Percentiles rank a stretch among this genome's conserved stretches.
These are phyloP conservation scores for Blastomyces gilchristii DNA, from an alignment of 2,329 filamentous ascomycete genomes.

Conservation along the genomic window DNA sequence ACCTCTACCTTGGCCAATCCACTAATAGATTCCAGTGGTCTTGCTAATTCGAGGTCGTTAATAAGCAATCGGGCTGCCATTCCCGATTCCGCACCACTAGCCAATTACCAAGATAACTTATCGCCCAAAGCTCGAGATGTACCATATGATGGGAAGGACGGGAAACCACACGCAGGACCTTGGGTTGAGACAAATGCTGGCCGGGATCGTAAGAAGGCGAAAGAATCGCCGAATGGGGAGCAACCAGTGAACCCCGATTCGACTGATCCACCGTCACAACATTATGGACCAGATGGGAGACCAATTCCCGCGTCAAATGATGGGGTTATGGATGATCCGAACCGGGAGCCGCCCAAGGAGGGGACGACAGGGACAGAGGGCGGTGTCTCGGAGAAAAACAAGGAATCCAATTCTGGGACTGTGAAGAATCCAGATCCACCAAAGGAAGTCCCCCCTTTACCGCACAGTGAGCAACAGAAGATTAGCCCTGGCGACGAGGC, in stretches of 20 bases:
- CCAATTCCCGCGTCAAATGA: slow-evolving; percentile 49
- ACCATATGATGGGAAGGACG: slow-evolving; percentile 85
- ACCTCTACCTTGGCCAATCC: slow-evolving; percentile 12
- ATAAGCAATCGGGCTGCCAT: not conserved
- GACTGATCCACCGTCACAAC: slow-evolving; percentile 23
- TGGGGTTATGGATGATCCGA: slow-evolving; percentile 87
- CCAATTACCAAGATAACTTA: not conserved
- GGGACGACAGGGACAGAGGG: slow-evolving; percentile 83
- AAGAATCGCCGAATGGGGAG: slow-evolving; percentile 22
- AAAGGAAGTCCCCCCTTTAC: slow-evolving; percentile 73
- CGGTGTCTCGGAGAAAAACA: slow-evolving; percentile 78
- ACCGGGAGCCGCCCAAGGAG: slow-evolving; percentile 63
- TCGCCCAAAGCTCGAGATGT: slow-evolving; percentile 41
- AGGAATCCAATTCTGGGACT: slow-evolving; percentile 59
- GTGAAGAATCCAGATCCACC: slow-evolving; percentile 72
- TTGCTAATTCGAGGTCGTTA: not conserved
- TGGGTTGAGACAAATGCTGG: slow-evolving; percentile 44
- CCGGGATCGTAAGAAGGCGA: slow-evolving; percentile 36
- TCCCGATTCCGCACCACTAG: not conserved
- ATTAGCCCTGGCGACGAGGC: slow-evolving; percentile 31
- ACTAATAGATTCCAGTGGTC: not conserved
- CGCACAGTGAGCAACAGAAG: slow-evolving; percentile 69
- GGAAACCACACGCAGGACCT: slow-evolving; percentile 83
- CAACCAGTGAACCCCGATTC: slow-evolving; percentile 18
- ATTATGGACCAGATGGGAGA: slow-evolving; percentile 34